Percentiles rank a stretch among this genome's conserved stretches.
These are phyloP conservation scores for Mycena filopes DNA, from an alignment of 768 basidiomycete species.

Conservation along the genomic window DNA sequence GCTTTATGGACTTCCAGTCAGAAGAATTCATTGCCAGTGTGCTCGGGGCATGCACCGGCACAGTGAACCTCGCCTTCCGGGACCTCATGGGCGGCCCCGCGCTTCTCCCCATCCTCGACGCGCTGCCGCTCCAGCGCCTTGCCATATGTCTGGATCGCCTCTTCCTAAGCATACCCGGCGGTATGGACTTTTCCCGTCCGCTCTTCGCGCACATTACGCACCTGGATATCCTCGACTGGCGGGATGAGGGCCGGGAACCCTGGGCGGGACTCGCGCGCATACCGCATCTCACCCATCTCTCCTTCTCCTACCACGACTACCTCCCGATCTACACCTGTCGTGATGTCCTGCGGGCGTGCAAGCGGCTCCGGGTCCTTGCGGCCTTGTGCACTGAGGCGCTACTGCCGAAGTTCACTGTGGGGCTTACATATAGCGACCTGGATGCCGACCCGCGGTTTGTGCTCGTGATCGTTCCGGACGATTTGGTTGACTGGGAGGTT, in stretches of 20 bases:
- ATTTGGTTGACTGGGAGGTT: slow-evolving; percentile 5
- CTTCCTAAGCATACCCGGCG: neutral
- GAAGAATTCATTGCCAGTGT: neutral
- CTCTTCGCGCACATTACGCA: slow-evolving; percentile 9
- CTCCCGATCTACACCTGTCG: neutral
- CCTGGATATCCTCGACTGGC: slow-evolving; percentile 5
- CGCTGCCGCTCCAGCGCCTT: neutral
- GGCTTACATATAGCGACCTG: neutral
- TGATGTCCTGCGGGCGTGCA: neutral
- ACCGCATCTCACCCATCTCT: neutral
- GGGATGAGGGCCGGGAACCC: neutral
- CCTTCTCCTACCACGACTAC: neutral
- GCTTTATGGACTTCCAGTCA: neutral
- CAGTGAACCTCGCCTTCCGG: neutral
- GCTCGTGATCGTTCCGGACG: neutral
- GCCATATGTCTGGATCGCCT: neutral
- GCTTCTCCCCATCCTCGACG: slow-evolving; percentile 5
- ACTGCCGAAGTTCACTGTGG: neutral
- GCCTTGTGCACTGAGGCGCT: neutral
- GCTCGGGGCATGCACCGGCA: neutral
- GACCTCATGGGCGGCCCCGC: neutral
- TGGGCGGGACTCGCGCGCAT: neutral
- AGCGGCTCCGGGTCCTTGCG: neutral
- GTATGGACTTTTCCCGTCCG: neutral
- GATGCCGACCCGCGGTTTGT: neutral